Conservation (phyloP, 2,329 filamentous ascomycete species). For the Penicillium sp. region DNA sequence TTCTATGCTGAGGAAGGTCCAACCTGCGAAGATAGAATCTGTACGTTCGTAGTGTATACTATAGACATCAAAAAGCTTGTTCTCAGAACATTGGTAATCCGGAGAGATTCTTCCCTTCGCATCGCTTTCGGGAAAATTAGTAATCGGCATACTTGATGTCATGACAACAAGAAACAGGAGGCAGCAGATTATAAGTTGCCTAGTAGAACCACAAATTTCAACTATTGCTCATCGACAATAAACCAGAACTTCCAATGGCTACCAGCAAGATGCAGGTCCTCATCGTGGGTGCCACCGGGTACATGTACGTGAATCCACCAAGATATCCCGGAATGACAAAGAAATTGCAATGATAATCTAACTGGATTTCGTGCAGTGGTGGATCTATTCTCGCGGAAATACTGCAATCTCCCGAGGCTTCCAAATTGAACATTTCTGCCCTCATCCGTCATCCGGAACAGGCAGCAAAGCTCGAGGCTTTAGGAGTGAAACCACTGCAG, state of each 20-base stretch:
- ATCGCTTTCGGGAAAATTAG: background rate
- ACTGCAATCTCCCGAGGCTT: background rate
- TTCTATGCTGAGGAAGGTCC: background rate
- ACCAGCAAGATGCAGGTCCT: slow-evolving; percentile 1
- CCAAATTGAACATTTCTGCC: slow-evolving; percentile 8
- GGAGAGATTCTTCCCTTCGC: background rate
- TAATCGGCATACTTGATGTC: background rate
- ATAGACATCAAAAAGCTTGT: background rate
- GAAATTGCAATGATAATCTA: background rate
- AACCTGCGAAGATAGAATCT: background rate
- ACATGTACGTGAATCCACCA: slow-evolving; percentile 1
- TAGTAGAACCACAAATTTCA: background rate
- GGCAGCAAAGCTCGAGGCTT: background rate
- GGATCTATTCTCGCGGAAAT: slow-evolving; percentile 2
- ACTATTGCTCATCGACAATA: background rate
- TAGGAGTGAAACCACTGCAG: slow-evolving; percentile 11
- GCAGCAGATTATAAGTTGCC: background rate
- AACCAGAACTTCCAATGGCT: background rate
- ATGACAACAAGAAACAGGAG: background rate
- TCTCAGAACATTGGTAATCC: slow-evolving; percentile 7
- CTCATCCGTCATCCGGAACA: slow-evolving; percentile 15
- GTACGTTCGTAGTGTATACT: background rate
- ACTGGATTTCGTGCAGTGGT: background rate
- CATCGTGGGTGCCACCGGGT: slow-evolving; percentile 1
- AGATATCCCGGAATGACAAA: background rate